Evolutionary conservation across 352 stramenopile species (phyloP).

Genomic region (Phytophthora hybrid): DNA sequence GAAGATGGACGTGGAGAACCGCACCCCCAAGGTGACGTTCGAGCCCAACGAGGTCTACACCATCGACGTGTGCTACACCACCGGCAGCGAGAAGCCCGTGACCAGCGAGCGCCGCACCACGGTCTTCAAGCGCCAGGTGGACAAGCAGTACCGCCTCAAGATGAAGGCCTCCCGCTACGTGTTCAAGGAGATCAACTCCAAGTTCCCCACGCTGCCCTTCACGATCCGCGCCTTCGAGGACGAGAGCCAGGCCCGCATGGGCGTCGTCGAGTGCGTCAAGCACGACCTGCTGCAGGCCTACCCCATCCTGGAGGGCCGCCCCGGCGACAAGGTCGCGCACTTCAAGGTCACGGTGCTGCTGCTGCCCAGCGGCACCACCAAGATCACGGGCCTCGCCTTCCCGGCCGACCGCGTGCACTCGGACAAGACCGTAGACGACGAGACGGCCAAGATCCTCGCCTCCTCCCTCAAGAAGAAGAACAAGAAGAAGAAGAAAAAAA

Average conservation of each 20-base stretch:
- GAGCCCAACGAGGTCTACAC: conserved; percentile 99
- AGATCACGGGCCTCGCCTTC: conserved; percentile 96
- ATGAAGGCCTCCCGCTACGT: conserved; percentile 96
- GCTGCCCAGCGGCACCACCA: conserved; percentile 94
- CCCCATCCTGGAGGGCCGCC: conserved; percentile 96
- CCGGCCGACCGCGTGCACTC: conserved; percentile 91
- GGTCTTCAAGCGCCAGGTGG: conserved; percentile 99
- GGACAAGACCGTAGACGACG: conserved; percentile 94
- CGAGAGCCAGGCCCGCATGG: conserved; percentile 97
- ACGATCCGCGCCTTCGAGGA: conserved; percentile 97
- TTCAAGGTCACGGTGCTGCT: conserved; percentile 99
- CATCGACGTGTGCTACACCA: conserved; percentile 99
- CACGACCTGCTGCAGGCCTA: conserved; percentile 98
- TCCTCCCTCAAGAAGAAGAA: conserved; percentile 96
- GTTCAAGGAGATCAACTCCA: conserved; percentile 98
- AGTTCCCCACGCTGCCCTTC: conserved; percentile 99
- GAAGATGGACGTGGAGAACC: conserved; percentile 92
- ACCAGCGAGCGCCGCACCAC: conserved; percentile 94
- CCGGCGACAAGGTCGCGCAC: conserved; percentile 97
- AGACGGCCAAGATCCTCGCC: conserved; percentile 91
- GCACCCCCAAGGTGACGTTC: conserved; percentile 92
- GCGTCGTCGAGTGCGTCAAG: conserved; percentile 98
- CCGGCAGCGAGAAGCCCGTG: conserved; percentile 96
- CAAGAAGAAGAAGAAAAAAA: conserved; percentile 95
- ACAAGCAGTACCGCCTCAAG: conserved; percentile 97